Base-by-base conservation (phyloP, 2,329 filamentous ascomycete species). In the Pseudodiploospora longispora region DNA sequence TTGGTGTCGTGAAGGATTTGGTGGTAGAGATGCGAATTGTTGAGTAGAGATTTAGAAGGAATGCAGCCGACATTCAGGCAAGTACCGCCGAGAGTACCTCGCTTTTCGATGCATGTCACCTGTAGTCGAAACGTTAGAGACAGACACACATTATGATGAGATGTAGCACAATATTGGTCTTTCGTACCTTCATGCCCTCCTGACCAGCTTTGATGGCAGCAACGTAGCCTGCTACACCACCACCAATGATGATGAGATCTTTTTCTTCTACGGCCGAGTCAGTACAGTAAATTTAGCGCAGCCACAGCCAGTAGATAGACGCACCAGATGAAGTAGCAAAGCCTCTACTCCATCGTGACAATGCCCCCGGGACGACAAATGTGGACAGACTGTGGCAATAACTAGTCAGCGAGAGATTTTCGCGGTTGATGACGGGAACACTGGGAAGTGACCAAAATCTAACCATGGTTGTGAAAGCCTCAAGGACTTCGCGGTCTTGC, bases 41-140 rank as follows among this genome's bases (percentile, higher is more conserved):
- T 98, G 68, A 98, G 87, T 57, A 98, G 87, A 51, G 93, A 96
- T 74, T 98, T 98, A 54, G 93, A 98, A 55, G 93, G 93, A 65
- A 98, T 98, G 74, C 93, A 98, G 72, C 93, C 93, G 62, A 98
- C 93, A 68, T 98, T 98, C 61, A 98, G 75, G 76, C 93, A 98
- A 61, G 93, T 98, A 65, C 93, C 93, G 61, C 93, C 93, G 59
- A 98, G 83, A 49, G 81, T 77, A 56, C 93, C 93, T 64, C 93
- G 88, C 80, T 98, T 98, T 74, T 98, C 93, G 72, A 98, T 94
- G 72, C 93, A 98, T 50, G 89, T 80, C 52, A 95, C 91, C 89
- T 95, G 47, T 38, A 45, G 30, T 28, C 33, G 40, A 44, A 41
- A 38, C 41, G 30, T 30, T 41, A 47, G 43, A 36, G 32, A 35